Evolutionary conservation across 768 basidiomycete species (phyloP).

Genomic region (Tephrocybe sp.): DNA sequence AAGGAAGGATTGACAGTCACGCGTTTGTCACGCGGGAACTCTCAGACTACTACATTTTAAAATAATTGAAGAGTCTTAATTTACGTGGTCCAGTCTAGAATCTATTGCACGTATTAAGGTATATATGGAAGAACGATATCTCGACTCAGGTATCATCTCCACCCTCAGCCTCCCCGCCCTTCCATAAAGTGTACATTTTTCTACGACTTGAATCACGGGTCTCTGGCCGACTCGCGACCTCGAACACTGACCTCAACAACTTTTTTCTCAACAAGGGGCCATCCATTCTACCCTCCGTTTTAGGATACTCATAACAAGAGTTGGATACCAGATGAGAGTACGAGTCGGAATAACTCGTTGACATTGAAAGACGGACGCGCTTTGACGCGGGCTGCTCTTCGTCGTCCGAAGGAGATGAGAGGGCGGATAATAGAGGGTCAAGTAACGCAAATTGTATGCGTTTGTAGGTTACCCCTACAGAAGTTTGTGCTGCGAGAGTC

Average conservation of each 20-base stretch:
- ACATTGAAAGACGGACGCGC: conserved; percentile 39
- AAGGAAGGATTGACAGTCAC: no score
- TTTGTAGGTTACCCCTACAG: conserved; percentile 63
- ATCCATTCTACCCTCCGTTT: conserved; percentile 35
- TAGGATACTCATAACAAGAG: conserved; percentile 47
- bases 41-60: no score
- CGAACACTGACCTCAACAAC: conserved; percentile 66
- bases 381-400: conserved; percentile 45
- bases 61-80: background rate
- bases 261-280: conserved; percentile 45
- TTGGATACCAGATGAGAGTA: conserved; percentile 52
- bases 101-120: conserved; percentile 1
- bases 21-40: conserved; percentile 11
- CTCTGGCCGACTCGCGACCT: conserved; percentile 70
- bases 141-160: conserved; percentile 20
- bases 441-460: conserved; percentile 72
- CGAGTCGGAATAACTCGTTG: conserved; percentile 22
- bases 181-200: conserved; percentile 84
- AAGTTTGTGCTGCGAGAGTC: conserved; percentile 66
- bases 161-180: conserved; percentile 51
- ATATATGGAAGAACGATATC: conserved; percentile 20
- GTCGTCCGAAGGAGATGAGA: conserved; percentile 37
- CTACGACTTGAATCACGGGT: conserved; percentile 78
- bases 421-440: conserved; percentile 62
- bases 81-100: no score